These are phyloP conservation scores for Yamagishiella unicocca DNA, from an alignment of 139 green algal genomes.

Conservation along the genomic window DNA sequence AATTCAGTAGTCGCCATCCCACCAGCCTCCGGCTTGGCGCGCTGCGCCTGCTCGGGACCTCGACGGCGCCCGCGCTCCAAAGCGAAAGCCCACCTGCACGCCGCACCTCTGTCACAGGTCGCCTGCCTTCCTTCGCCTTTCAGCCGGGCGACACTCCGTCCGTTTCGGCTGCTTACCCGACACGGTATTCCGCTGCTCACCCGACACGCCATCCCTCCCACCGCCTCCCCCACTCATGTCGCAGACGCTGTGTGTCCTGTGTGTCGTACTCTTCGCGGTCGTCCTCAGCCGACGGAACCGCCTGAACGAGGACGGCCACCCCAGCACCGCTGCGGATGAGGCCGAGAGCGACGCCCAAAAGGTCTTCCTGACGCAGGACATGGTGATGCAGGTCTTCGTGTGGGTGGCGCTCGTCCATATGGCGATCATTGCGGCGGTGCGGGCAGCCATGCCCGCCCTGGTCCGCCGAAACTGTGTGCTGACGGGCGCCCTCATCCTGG, in stretches of 20 bases:
- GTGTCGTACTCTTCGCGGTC: background rate
- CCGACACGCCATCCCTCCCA: no score
- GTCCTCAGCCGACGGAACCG: background rate
- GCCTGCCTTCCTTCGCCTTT: no score
- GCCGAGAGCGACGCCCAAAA: background rate
- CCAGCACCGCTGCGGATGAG: background rate
- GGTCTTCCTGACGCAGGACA: constrained; percentile 26
- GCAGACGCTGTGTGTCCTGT: background rate
- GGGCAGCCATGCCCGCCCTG: background rate
- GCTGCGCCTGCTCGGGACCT: no score
- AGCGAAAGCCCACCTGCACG: no score
- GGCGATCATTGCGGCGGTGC: background rate
- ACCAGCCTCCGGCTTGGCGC: no score
- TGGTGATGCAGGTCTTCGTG: constrained; percentile 30
- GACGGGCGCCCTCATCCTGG: background rate
- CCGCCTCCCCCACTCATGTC: no score
- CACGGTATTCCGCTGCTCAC: no score
- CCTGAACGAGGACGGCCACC: background rate
- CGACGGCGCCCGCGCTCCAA: no score
- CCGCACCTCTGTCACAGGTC: no score
- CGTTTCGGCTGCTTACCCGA: no score
- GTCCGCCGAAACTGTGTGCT: background rate
- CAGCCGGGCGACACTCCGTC: no score
- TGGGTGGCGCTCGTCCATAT: background rate
- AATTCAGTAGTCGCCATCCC: no score